Conservation (phyloP, 768 basidiomycete genomes). For the Asterophora lycoperdoides region DNA sequence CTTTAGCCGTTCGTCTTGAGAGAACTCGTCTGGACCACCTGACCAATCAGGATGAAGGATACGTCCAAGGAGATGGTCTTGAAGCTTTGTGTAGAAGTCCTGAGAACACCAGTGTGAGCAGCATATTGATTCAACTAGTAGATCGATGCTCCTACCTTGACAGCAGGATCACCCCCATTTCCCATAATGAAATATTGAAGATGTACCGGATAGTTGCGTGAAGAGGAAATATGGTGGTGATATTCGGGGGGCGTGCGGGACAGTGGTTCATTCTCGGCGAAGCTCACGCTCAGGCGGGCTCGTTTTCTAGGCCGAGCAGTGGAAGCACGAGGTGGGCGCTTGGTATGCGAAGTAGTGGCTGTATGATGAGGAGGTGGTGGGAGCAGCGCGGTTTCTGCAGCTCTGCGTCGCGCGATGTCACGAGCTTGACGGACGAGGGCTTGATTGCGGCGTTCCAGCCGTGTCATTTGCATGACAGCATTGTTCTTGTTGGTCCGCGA, state of each 20-base stretch:
- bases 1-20: neutral
- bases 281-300: neutral
- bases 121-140: neutral
- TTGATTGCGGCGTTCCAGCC: conserved; percentile 2
- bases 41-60: conserved; percentile 14
- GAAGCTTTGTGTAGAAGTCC: conserved; percentile 18
- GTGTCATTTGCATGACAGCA: conserved; percentile 19
- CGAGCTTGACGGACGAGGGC: neutral
- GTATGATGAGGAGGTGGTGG: neutral
- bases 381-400: neutral
- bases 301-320: no score
- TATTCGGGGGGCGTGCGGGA: conserved; percentile 9
- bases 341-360: neutral
- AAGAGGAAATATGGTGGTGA: conserved; percentile 11
- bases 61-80: conserved; percentile 22
- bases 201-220: conserved; percentile 6
- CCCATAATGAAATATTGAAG: conserved; percentile 17
- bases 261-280: conserved; percentile 6
- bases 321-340: no score
- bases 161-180: conserved; percentile 10
- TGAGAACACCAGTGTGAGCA: neutral
- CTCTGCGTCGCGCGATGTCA: neutral
- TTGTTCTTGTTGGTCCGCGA: conserved; percentile 25
- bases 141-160: conserved; percentile 6
- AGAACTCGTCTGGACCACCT: conserved; percentile 17